Conservation (phyloP, 345 rosid genomes). For the Sonneratia caseolaris region DNA sequence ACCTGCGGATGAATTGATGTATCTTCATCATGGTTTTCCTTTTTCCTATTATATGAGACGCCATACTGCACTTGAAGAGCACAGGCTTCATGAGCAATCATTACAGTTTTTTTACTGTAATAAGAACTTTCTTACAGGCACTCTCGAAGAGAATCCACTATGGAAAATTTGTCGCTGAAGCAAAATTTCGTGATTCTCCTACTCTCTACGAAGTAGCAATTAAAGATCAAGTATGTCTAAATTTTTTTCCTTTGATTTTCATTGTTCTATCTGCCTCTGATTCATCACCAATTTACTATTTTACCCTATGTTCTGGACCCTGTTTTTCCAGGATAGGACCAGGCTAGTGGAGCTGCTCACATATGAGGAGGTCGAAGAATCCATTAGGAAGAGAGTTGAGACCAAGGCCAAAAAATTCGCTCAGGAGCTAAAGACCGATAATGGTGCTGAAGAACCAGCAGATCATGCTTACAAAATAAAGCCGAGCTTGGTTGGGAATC, state of each 20-base stretch:
- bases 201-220: constrained; percentile 54
- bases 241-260: background rate
- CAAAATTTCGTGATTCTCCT: constrained; percentile 67
- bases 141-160: constrained; percentile 92
- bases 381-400: constrained; percentile 30
- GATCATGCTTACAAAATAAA: constrained; percentile 29
- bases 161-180: constrained; percentile 93
- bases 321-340: constrained; percentile 20
- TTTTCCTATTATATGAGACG: background rate
- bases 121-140: constrained; percentile 29
- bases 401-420: constrained; percentile 28
- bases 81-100: background rate
- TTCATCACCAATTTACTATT: background rate
- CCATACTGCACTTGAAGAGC: background rate
- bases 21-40: background rate
- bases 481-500: constrained; percentile 26
- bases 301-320: background rate
- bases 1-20: background rate
- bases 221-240: constrained; percentile 40
- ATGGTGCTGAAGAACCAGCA: background rate
- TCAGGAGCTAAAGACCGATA: constrained; percentile 16
- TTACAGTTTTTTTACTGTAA: background rate
- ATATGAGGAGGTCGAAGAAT: constrained; percentile 25
- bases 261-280: background rate
- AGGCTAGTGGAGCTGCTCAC: constrained; percentile 31